Conservation (phyloP, 805 yeast species). For the Pichia scutulata region DNA sequence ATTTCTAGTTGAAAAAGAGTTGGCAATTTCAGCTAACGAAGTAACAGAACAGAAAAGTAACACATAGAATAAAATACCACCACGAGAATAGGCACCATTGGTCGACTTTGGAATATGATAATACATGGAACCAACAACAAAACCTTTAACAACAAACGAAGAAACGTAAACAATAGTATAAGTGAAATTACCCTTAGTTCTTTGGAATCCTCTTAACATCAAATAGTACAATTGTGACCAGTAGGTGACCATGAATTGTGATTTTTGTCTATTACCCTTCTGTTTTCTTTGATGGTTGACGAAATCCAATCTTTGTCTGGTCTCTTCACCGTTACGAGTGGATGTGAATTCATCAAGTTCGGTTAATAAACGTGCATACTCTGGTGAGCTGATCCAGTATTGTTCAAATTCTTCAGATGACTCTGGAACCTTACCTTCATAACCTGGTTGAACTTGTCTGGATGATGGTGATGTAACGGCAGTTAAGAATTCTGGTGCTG, state of each 20-base stretch:
- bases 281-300: slow-evolving; percentile 31
- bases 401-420: slow-evolving; percentile 55
- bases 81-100: slow-evolving; percentile 36
- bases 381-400: slow-evolving; percentile 52
- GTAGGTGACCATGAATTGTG: slow-evolving; percentile 35
- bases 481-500: slow-evolving; percentile 23
- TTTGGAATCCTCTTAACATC: slow-evolving; percentile 44
- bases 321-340: slow-evolving; percentile 26
- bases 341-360: slow-evolving; percentile 31
- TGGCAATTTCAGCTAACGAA: slow-evolving; percentile 54
- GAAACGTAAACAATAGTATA: slow-evolving; percentile 41
- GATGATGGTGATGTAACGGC: slow-evolving; percentile 13
- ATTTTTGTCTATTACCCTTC: slow-evolving; percentile 33
- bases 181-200: slow-evolving; percentile 49
- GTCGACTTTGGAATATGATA: slow-evolving; percentile 13
- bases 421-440: slow-evolving; percentile 40
- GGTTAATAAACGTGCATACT: slow-evolving; percentile 34
- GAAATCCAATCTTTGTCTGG: slow-evolving; percentile 25
- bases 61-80: slow-evolving; percentile 56
- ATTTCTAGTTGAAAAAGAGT: slow-evolving; percentile 51
- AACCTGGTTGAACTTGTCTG: slow-evolving; percentile 16
- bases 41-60: slow-evolving; percentile 53
- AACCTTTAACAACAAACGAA: slow-evolving; percentile 47
- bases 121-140: slow-evolving; percentile 49
- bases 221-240: slow-evolving; percentile 45